Evolutionary conservation across 2,329 filamentous ascomycete genomes (phyloP).

Genomic region (Coleophoma crateriformis): DNA sequence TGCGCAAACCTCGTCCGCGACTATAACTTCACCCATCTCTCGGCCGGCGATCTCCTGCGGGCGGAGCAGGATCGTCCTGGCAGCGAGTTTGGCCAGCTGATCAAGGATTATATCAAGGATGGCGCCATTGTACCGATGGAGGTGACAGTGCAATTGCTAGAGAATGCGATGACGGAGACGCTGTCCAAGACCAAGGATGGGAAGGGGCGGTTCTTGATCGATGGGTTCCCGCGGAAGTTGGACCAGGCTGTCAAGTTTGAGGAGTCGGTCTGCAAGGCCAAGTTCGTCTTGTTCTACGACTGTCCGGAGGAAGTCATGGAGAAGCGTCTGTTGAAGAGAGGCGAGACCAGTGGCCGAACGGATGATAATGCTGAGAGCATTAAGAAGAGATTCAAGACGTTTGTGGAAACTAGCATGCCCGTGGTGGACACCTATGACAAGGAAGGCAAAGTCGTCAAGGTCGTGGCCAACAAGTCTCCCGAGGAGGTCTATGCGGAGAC

Average conservation of each 20-base stretch:
- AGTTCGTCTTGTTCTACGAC: constrained; percentile 89
- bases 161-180: constrained; percentile 81
- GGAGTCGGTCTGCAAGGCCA: constrained; percentile 74
- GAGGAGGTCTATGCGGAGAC: constrained; percentile 56
- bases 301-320: constrained; percentile 89
- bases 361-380: constrained; percentile 97
- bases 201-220: constrained; percentile 69
- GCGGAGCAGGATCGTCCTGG: constrained; percentile 86
- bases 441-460: constrained; percentile 73
- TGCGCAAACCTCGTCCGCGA: constrained; percentile 81
- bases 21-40: constrained; percentile 90
- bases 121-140: constrained; percentile 98
- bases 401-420: constrained; percentile 95
- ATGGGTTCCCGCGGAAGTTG: constrained; percentile 92
- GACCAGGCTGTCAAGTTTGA: constrained; percentile 96
- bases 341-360: constrained; percentile 83
- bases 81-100: constrained; percentile 86
- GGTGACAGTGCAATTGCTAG: constrained; percentile 86
- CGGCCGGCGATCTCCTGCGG: constrained; percentile 86
- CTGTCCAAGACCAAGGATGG: constrained; percentile 44
- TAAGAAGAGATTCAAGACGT: constrained; percentile 91
- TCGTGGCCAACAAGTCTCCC: constrained; percentile 65
- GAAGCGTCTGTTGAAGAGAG: constrained; percentile 74
- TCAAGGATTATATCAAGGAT: constrained; percentile 89
- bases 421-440: constrained; percentile 81